Conservation (phyloP, 352 stramenopile species). For the Phytophthora cryptogea region DNA sequence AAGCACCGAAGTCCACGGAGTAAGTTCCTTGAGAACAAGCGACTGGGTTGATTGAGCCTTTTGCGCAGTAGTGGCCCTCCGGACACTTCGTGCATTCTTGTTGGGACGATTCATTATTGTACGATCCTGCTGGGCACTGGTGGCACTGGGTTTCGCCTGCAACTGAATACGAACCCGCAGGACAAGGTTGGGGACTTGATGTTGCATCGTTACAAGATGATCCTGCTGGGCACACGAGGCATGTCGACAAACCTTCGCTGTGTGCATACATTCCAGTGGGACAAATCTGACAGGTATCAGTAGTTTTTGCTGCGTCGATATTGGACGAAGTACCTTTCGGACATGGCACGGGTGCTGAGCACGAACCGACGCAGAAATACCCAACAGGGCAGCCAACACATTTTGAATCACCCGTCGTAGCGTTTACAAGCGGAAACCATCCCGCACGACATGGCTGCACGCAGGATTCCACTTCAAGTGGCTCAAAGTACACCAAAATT, state of each 20-base stretch:
- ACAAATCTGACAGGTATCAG: slow-evolving; percentile 41
- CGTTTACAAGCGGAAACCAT: slow-evolving; percentile 56
- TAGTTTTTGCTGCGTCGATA: slow-evolving; percentile 28
- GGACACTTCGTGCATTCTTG: slow-evolving; percentile 49
- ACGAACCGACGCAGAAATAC: slow-evolving; percentile 53
- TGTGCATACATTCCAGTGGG: slow-evolving; percentile 50
- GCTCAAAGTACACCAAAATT: slow-evolving; percentile 61
- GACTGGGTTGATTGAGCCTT: slow-evolving; percentile 28
- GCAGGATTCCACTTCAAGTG: slow-evolving; percentile 48
- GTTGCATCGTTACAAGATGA: slow-evolving; percentile 32
- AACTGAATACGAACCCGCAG: slow-evolving; percentile 52
- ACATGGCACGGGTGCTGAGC: slow-evolving; percentile 41
- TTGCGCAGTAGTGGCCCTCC: slow-evolving; percentile 49
- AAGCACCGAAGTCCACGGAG: slow-evolving; percentile 34
- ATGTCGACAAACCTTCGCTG: slow-evolving; percentile 34
- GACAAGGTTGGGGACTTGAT: slow-evolving; percentile 40
- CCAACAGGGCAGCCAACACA: slow-evolving; percentile 57
- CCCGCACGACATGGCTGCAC: slow-evolving; percentile 50
- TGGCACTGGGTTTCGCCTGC: slow-evolving; percentile 46
- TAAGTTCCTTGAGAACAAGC: slow-evolving; percentile 43
- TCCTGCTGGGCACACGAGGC: slow-evolving; percentile 46
- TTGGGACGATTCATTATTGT: slow-evolving; percentile 40
- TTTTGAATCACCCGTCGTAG: slow-evolving; percentile 30
- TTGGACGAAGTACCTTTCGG: slow-evolving; percentile 47
- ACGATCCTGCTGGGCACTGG: slow-evolving; percentile 46